These are phyloP conservation scores for Penicillium steckii DNA, from an alignment of 495 filamentous ascomycete species.

Conservation along the genomic window DNA sequence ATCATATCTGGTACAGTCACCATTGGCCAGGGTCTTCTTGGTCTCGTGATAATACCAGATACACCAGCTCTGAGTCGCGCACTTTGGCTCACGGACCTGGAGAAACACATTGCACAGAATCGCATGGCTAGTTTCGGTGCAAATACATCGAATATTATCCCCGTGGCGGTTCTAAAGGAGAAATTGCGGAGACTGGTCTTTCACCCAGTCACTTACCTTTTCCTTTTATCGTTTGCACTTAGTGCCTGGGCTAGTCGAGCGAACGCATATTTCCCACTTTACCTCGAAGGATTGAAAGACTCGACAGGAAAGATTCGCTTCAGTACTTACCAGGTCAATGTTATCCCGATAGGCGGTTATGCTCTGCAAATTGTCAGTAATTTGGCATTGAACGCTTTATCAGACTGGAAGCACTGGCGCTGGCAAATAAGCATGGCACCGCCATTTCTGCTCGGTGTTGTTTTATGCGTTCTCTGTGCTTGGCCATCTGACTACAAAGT, in stretches of 20 bases:
- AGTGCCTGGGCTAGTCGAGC: conserved; percentile 16
- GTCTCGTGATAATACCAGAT: conserved; percentile 17
- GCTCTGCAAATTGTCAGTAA: conserved; percentile 39
- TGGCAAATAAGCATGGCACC: conserved; percentile 9
- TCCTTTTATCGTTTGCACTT: conserved; percentile 11
- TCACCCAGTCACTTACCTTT: conserved; percentile 13
- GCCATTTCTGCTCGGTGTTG: conserved; percentile 1
- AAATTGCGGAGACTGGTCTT: conserved; percentile 6
- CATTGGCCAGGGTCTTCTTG: conserved; percentile 13
- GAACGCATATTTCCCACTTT: conserved; percentile 18
- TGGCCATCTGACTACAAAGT: conserved; percentile 15
- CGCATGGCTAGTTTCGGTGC: conserved; percentile 14
- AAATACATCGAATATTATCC: conserved; percentile 15
- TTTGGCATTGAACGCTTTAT: conserved; percentile 13
- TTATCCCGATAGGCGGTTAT: conserved; percentile 44
- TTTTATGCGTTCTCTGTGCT: conserved; percentile 7
- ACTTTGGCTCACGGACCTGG: conserved; percentile 15
- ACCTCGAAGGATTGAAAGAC: conserved; percentile 12
- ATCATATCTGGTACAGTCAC: conserved; percentile 19
- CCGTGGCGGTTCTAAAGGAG: conserved; percentile 1
- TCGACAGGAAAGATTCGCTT: conserved; percentile 4
- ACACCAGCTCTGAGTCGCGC: conserved; percentile 14
- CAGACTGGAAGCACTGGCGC: conserved; percentile 21
- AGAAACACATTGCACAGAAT: conserved; percentile 7
- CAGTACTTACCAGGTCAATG: conserved; percentile 32